A percentile compares a stretch with the other conserved stretches of the same genome.
phyloP scores from a whole-genome alignment of 2,329 filamentous ascomycete genomes.

The Teratosphaeria viscida region DNA sequence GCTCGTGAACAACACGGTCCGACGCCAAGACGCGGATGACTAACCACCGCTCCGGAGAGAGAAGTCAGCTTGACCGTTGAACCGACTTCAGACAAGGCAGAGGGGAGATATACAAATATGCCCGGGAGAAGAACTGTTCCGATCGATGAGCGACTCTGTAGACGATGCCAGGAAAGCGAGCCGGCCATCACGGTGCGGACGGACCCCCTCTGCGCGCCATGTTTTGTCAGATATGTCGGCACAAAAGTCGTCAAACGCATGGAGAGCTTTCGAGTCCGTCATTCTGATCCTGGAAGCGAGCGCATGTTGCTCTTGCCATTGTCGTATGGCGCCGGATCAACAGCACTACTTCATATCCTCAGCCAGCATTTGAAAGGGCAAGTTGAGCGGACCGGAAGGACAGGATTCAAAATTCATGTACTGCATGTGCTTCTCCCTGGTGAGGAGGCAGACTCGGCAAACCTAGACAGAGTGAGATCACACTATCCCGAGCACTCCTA shows the following conservation, averaged over 20 bases:
- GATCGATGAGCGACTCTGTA: conserved; percentile 33
- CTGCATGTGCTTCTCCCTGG: conserved; percentile 27
- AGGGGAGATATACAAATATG: conserved; percentile 8
- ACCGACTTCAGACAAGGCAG: neutral
- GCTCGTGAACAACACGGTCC: no score
- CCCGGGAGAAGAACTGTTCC: conserved; percentile 11
- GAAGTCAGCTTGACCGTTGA: neutral
- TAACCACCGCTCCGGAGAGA: neutral
- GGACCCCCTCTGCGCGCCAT: conserved; percentile 55
- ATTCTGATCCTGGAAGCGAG: conserved; percentile 33
- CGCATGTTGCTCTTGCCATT: conserved; percentile 63
- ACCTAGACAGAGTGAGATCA: conserved; percentile 33
- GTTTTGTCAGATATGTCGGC: conserved; percentile 67
- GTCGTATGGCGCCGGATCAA: conserved; percentile 74
- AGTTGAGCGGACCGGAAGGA: conserved; percentile 50
- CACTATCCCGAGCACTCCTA: conserved; percentile 59
- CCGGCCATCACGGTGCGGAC: conserved; percentile 46
- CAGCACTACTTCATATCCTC: conserved; percentile 65
- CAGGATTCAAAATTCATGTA: conserved; percentile 57
- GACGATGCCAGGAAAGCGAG: conserved; percentile 44
- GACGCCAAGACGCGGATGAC: neutral
- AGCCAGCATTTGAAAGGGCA: conserved; percentile 59
- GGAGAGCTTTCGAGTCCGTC: conserved; percentile 49
- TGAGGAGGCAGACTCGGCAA: neutral
- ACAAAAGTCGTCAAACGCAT: conserved; percentile 73